Evolutionary conservation across 306 rosid species (phyloP).

Genomic region (Aeschynomene evenia): DNA sequence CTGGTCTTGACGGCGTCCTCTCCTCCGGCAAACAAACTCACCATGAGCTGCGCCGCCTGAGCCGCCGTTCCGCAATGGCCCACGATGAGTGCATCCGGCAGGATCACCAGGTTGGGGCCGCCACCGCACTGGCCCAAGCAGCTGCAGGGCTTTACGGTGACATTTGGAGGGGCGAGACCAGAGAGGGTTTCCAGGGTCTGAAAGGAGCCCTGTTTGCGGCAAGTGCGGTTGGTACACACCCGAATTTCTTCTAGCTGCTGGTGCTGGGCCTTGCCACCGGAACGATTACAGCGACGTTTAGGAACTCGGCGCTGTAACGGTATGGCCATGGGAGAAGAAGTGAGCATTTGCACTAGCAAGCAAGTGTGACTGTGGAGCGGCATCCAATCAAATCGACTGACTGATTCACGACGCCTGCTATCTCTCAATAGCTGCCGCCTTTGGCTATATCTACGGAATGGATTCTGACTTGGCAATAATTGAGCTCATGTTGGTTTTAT

Average conservation of each 20-base stretch:
- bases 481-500: no score
- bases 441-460: no score
- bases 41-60: constrained; percentile 61
- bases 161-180: constrained; percentile 60
- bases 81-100: constrained; percentile 54
- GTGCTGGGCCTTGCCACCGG: constrained; percentile 26
- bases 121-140: constrained; percentile 78
- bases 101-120: constrained; percentile 74
- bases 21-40: constrained; percentile 29
- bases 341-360: neutral
- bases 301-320: neutral
- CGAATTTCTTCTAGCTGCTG: constrained; percentile 49
- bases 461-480: no score
- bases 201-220: constrained; percentile 82
- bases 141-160: constrained; percentile 60
- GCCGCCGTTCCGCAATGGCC: constrained; percentile 69
- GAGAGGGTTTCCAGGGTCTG: constrained; percentile 67
- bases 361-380: neutral
- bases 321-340: neutral
- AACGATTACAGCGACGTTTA: constrained; percentile 8
- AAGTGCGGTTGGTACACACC: constrained; percentile 81
- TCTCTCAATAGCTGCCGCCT: no score
- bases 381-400: neutral
- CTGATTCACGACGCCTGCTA: neutral
- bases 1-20: constrained; percentile 37